A percentile compares a stretch with the other conserved stretches of the same genome.
phyloP scores from a whole-genome alignment of 768 basidiomycete species.

The Suillus clintonianus region DNA sequence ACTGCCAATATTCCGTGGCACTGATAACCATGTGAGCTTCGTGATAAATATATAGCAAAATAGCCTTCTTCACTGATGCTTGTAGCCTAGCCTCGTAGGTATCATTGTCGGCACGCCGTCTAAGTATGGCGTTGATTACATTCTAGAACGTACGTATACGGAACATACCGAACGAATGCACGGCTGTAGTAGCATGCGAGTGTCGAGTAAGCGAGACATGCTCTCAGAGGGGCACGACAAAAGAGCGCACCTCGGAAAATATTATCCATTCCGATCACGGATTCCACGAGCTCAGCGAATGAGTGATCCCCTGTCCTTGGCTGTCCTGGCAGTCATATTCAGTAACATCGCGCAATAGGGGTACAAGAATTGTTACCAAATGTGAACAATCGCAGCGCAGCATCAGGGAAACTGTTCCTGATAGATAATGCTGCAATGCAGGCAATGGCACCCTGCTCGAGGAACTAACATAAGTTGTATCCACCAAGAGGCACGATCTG shows the following conservation, averaged over 20 bases:
- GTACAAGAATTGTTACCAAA: constrained; percentile 37
- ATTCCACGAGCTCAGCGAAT: constrained; percentile 44
- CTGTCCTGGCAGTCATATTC: constrained; percentile 41
- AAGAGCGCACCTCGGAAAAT: constrained; percentile 42
- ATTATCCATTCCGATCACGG: constrained; percentile 35
- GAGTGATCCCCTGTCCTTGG: constrained; percentile 46
- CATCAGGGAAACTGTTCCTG: constrained; percentile 29
- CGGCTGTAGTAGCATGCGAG: constrained; percentile 27
- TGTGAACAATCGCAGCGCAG: constrained; percentile 39
- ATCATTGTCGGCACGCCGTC: constrained; percentile 57
- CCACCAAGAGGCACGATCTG: constrained; percentile 2
- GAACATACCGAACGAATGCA: constrained; percentile 44
- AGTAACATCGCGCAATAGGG: neutral
- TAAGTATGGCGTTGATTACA: constrained; percentile 14
- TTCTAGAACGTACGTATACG: neutral
- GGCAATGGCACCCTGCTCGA: constrained; percentile 37
- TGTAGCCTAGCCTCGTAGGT: constrained; percentile 46
- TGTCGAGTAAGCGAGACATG: neutral
- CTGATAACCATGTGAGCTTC: constrained; percentile 24
- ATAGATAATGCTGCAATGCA: constrained; percentile 39
- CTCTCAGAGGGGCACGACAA: neutral
- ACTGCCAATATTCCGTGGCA: constrained; percentile 50
- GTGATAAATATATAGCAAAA: constrained; percentile 2
- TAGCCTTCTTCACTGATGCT: constrained; percentile 38
- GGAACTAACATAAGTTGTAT: constrained; percentile 8